These are phyloP conservation scores for maize (Zea mays) DNA, from an alignment of 176 grass and related monocot species.

Conservation along the genomic window DNA sequence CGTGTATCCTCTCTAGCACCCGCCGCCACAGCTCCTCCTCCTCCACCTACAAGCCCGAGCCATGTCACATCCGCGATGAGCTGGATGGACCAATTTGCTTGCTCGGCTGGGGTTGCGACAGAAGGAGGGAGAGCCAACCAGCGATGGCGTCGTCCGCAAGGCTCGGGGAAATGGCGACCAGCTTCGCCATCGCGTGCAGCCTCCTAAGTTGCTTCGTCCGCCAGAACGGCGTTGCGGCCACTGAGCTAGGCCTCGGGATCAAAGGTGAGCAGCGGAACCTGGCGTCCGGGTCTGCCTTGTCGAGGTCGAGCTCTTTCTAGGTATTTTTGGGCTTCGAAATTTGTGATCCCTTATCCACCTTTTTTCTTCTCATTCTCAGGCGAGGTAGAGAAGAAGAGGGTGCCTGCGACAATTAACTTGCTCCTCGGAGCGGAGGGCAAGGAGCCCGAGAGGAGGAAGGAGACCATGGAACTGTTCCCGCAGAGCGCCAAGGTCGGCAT, in stretches of 20 bases:
- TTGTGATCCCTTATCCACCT: constrained; percentile 18
- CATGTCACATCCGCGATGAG: too few relatives aligned
- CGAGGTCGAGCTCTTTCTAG: neutral
- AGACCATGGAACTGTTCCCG: constrained; percentile 77
- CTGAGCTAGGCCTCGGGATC: constrained; percentile 69
- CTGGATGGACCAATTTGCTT: neutral
- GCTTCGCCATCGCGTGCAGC: constrained; percentile 80
- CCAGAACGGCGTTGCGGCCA: constrained; percentile 69
- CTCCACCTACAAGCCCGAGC: too few relatives aligned
- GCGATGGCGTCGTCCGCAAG: constrained; percentile 52
- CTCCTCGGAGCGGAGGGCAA: constrained; percentile 46
- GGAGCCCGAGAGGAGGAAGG: constrained; percentile 45
- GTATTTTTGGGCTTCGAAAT: neutral
- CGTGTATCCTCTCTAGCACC: too few relatives aligned
- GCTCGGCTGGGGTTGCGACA: neutral
- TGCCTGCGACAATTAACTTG: constrained; percentile 51
- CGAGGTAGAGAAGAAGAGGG: constrained; percentile 38
- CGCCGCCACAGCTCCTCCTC: too few relatives aligned
- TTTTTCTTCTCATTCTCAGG: constrained; percentile 42
- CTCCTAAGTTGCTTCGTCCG: constrained; percentile 80
- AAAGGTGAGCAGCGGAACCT: constrained; percentile 43
- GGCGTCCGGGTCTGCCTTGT: neutral
- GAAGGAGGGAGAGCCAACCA: too few relatives aligned
- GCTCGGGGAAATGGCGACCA: constrained; percentile 67
- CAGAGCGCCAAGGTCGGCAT: constrained; percentile 58